Evolutionary conservation across 164 flowering plant species (phyloP).

Genomic region (Amborella trichopoda): DNA sequence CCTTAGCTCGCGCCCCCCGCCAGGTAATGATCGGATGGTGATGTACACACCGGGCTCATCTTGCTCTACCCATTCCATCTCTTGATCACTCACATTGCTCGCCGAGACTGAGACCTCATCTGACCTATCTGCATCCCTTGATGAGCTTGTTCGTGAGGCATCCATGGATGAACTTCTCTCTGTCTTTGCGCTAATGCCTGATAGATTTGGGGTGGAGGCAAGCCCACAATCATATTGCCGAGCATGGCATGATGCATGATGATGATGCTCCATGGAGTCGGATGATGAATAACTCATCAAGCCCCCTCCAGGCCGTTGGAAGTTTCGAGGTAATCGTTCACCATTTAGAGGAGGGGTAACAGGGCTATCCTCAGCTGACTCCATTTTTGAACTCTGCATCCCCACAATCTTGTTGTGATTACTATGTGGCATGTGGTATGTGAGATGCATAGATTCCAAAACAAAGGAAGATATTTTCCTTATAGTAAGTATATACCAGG

Average conservation of each 20-base stretch:
- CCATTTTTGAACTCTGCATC: constrained; percentile 65
- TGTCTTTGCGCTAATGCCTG: constrained; percentile 67
- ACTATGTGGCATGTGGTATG: no score
- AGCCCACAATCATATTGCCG: constrained; percentile 43
- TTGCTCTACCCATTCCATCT: constrained; percentile 89
- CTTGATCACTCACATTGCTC: constrained; percentile 89
- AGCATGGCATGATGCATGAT: constrained; percentile 21
- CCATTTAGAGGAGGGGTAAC: constrained; percentile 69
- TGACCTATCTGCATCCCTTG: constrained; percentile 60
- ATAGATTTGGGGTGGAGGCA: constrained; percentile 72
- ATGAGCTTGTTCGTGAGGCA: constrained; percentile 68
- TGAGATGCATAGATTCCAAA: no score
- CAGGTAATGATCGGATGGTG: constrained; percentile 62
- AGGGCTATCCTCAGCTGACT: constrained; percentile 65
- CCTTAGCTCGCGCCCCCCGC: constrained; percentile 63
- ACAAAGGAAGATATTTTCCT: no score
- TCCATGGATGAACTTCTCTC: constrained; percentile 78
- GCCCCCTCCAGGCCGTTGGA: constrained; percentile 42
- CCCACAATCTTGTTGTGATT: no score
- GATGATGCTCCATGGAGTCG: constrained; percentile 72
- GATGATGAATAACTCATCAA: constrained; percentile 71
- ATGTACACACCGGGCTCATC: constrained; percentile 89
- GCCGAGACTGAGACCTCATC: constrained; percentile 58
- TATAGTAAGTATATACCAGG: no score
- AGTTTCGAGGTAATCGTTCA: constrained; percentile 54